Evolutionary conservation across 1,284 basidiomycete species (phyloP).

Genomic region (Vanrija humicola): DNA sequence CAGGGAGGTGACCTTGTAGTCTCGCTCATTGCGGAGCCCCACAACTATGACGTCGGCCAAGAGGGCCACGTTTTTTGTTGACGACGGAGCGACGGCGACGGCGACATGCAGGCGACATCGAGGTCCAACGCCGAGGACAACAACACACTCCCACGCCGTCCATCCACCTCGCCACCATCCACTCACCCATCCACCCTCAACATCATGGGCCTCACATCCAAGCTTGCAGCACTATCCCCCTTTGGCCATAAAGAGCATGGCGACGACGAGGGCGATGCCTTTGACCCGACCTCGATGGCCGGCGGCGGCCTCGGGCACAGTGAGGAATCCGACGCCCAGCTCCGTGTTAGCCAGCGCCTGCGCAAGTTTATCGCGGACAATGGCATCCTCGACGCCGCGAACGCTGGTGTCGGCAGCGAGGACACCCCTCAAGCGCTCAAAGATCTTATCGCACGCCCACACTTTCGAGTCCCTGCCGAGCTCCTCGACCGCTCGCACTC

Average conservation of each 20-base stretch:
- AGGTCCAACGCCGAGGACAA: no score
- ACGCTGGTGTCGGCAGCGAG: background rate
- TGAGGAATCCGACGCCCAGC: background rate
- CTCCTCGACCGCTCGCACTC: conserved; percentile 53
- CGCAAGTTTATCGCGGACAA: conserved; percentile 10
- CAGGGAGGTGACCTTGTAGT: no score
- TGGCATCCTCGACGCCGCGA: conserved; percentile 2
- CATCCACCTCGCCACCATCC: no score
- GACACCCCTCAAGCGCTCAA: background rate
- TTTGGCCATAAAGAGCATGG: conserved; percentile 1
- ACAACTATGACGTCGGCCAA: no score
- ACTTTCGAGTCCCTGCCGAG: conserved; percentile 6
- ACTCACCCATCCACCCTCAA: no score
- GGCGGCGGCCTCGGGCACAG: conserved; percentile 10
- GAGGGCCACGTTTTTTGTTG: no score
- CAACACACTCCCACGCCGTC: no score
- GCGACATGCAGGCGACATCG: no score
- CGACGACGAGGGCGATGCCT: conserved; percentile 8
- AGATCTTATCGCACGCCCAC: conserved; percentile 6
- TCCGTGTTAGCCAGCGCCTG: conserved; percentile 8
- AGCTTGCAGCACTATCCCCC: no score
- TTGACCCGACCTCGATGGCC: conserved; percentile 2
- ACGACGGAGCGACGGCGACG: no score
- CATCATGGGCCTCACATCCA: no score
- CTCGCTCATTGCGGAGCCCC: no score